These are phyloP conservation scores for Diaporthe sp. DNA, from an alignment of 2,329 filamentous ascomycete genomes.

Conservation along the genomic window DNA sequence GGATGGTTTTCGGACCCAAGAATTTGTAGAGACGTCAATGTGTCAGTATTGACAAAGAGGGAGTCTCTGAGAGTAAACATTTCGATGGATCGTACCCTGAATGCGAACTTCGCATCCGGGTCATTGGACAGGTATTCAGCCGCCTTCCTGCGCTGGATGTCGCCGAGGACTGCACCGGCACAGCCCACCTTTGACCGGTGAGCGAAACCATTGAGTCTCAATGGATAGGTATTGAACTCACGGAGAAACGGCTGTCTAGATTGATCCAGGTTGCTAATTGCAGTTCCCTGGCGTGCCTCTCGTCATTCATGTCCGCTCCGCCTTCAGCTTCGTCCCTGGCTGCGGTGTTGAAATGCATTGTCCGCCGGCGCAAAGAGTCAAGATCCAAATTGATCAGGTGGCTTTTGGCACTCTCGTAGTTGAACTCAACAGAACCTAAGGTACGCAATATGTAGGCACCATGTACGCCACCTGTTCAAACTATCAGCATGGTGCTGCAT, in stretches of 20 bases:
- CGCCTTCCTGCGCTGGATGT: conserved; percentile 78
- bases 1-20: conserved; percentile 86
- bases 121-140: conserved; percentile 74
- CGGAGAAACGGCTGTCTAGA: conserved; percentile 79
- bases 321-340: conserved; percentile 52
- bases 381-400: conserved; percentile 74
- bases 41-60: conserved; percentile 87
- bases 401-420: conserved; percentile 73
- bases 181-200: conserved; percentile 75
- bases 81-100: conserved; percentile 74
- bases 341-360: conserved; percentile 69
- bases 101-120: conserved; percentile 64
- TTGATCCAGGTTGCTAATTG: conserved; percentile 79
- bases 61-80: conserved; percentile 78
- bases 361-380: conserved; percentile 61
- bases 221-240: conserved; percentile 51
- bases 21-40: conserved; percentile 86
- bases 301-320: conserved; percentile 56
- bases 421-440: conserved; percentile 80
- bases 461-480: conserved; percentile 51
- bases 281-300: conserved; percentile 74
- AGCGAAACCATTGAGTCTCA: neutral
- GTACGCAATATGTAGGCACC: conserved; percentile 71
- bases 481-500: conserved; percentile 2
- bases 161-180: conserved; percentile 86